Percentiles rank a stretch among this genome's conserved stretches.
Conservation (phyloP, 179 eudicot species). For the Pouteria campechiana region DNA sequence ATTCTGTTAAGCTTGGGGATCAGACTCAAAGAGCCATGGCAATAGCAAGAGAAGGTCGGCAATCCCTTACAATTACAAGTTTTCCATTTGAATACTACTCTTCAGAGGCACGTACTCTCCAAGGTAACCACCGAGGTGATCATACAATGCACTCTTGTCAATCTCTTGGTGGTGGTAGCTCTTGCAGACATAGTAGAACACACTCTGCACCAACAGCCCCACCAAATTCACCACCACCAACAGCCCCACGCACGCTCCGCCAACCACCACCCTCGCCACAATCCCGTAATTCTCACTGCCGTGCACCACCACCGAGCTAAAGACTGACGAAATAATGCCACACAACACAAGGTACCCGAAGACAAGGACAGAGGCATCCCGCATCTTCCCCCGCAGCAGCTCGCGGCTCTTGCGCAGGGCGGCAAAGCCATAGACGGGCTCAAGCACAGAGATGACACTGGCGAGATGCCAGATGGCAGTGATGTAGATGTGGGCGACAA, state of each 20-base stretch:
- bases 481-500: conserved; percentile 73
- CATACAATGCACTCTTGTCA: conserved; percentile 67
- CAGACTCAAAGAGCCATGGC: no score
- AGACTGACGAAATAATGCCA: conserved; percentile 51
- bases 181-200: conserved; percentile 90
- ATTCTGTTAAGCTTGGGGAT: no score
- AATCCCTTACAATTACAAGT: no score
- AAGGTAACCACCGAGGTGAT: conserved; percentile 91
- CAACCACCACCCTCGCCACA: conserved; percentile 44
- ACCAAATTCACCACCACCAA: conserved; percentile 77
- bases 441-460: conserved; percentile 80
- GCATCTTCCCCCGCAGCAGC: conserved; percentile 49
- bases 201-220: conserved; percentile 84
- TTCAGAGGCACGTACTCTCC: conserved; percentile 96
- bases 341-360: conserved; percentile 55
- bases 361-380: conserved; percentile 47
- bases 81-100: conserved; percentile 89
- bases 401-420: conserved; percentile 84
- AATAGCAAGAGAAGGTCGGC: no score
- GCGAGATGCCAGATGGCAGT: conserved; percentile 89
- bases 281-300: conserved; percentile 40
- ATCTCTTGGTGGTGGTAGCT: conserved; percentile 79
- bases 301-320: conserved; percentile 54
- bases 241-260: conserved; percentile 81
- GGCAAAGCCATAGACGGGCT: conserved; percentile 54